Base-by-base conservation (phyloP, 371 early-diverging fungal species). In the Phascolomyces articulosus region DNA sequence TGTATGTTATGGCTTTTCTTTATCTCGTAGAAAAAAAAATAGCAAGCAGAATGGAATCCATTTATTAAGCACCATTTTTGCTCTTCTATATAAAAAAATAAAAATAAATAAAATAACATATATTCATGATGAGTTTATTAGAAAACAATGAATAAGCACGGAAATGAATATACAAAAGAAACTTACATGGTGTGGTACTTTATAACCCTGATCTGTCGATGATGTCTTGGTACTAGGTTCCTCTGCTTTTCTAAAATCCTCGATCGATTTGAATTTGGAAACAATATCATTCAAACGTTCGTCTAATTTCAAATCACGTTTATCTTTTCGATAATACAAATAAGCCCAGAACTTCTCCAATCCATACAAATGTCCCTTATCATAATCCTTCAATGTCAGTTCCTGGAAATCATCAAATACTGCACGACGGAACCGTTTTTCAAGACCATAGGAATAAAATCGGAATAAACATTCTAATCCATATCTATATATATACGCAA, bases 281-380 rank as follows among this genome's bases (percentile, higher is more conserved):
- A 96, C 67, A 15, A 87, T 75, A 34, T 80, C 73, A 59, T 81
- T 80, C 68, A 95, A 73, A 47, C 87, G 89, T 4, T 82, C 75
- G 60, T 82, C 73, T 4, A 93, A 83, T 63, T 85, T 86, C 31
- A 93, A 66, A 58, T 91, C 87, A 69, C 88, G 82, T 67, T 92
- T 93, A 71, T 94, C 94, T 82, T 94, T 92, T 70, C 96, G 92
- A 74, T 94, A 97, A 73, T 80, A 89, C 60, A 93, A 75, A 69
- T 93, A 96, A 2, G 98, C 98, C 97, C 98, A 97, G 81, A 97
- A 95, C 78, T 97, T 97, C 70, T 97, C 98, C 60, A 96, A 74
- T 1, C 97, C 98, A 66, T 97, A 97, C 69, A 94, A 72, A 62
- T 90, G 78, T 40, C 90, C 91, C 58, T 84, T 82, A 51, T 86